phyloP scores from a whole-genome alignment of 345 rosid genomes.

The Boechera stricta region DNA sequence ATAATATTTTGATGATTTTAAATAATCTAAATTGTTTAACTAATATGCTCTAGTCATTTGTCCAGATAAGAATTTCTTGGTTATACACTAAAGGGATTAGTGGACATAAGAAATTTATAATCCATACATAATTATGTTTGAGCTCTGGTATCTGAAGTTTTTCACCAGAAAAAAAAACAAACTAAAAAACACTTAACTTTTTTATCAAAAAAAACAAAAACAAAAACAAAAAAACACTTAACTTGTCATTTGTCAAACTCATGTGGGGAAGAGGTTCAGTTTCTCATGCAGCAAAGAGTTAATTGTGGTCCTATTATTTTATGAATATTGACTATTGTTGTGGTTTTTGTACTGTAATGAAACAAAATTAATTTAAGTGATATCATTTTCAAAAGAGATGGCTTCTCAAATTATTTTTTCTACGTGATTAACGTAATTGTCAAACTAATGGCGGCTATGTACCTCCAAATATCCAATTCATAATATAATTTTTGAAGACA shows the following conservation, averaged over 20 bases:
- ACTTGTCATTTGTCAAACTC: slow-evolving; percentile 29
- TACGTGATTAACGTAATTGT: slow-evolving; percentile 29
- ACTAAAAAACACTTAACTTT: neutral
- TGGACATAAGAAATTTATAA: neutral
- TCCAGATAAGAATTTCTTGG: neutral
- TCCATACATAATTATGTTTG: neutral
- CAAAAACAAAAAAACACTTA: neutral
- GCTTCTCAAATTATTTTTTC: slow-evolving; percentile 8
- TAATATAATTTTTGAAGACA: neutral
- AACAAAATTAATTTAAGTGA: slow-evolving; percentile 11
- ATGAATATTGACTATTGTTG: slow-evolving; percentile 32
- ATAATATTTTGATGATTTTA: neutral
- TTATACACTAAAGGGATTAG: neutral
- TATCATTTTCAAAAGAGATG: slow-evolving; percentile 40
- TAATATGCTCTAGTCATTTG: neutral
- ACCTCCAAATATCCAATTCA: slow-evolving; percentile 1
- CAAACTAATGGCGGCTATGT: slow-evolving; percentile 37
- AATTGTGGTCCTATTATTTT: neutral
- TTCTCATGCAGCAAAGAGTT: slow-evolving; percentile 32
- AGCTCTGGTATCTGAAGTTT: neutral
- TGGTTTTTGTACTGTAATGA: slow-evolving; percentile 23
- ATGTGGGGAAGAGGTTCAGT: slow-evolving; percentile 34
- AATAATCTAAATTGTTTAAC: neutral
- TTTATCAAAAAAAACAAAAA: too few species aligned
- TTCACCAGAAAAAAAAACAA: neutral